Conservation (phyloP, 768 basidiomycete species). For the Serendipita sp. region DNA sequence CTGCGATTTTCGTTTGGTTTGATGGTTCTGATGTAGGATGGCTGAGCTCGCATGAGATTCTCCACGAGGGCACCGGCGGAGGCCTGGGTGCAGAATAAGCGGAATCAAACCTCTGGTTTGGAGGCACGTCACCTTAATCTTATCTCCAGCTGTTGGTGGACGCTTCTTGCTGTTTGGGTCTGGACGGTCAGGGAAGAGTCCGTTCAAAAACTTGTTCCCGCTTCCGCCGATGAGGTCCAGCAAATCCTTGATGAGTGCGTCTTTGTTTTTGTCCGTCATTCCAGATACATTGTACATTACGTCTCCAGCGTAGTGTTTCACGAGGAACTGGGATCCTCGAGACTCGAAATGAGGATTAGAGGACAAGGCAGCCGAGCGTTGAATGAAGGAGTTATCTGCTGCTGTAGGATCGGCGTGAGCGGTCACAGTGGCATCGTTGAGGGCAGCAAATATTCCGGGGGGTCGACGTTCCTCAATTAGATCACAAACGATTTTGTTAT, state of each 20-base stretch:
- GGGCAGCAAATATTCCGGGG: constrained; percentile 91
- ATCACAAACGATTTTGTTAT: constrained; percentile 95
- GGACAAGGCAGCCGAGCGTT: constrained; percentile 65
- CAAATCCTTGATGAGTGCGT: constrained; percentile 85
- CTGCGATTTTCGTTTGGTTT: constrained; percentile 98
- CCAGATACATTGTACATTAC: constrained; percentile 95
- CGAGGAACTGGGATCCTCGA: constrained; percentile 84
- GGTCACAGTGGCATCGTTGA: constrained; percentile 98
- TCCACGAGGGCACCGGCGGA: constrained; percentile 96
- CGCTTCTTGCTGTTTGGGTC: constrained; percentile 96
- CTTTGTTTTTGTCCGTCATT: constrained; percentile 99
- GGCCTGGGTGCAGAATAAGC: constrained; percentile 24
- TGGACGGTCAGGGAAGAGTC: constrained; percentile 81
- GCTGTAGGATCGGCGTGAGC: constrained; percentile 94
- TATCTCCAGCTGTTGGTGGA: constrained; percentile 93
- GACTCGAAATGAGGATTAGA: constrained; percentile 89
- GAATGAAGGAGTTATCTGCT: constrained; percentile 92
- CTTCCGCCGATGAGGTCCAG: constrained; percentile 74
- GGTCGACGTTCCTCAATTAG: constrained; percentile 93
- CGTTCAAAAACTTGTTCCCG: constrained; percentile 71
- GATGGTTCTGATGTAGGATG: constrained; percentile 97
- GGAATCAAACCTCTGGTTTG: not conserved
- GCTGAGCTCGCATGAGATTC: constrained; percentile 93
- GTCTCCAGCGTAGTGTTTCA: constrained; percentile 95
- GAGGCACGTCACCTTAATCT: constrained; percentile 57